Conservation (phyloP, 306 rosid species). For the Ceratonia siliqua region DNA sequence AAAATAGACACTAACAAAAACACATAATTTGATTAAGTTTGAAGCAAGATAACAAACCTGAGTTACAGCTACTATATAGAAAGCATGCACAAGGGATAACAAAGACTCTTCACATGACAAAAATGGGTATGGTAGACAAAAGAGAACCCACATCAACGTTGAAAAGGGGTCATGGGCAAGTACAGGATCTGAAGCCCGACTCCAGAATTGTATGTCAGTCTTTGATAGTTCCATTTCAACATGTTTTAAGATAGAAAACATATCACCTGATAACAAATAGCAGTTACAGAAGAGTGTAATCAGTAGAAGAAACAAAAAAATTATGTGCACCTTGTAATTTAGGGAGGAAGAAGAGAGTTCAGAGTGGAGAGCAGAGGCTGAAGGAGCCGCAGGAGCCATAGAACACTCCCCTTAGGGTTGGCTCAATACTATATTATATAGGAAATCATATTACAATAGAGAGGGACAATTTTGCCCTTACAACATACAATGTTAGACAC, state of each 20-base stretch:
- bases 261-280: constrained; percentile 53
- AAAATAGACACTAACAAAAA: constrained; percentile 24
- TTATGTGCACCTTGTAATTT: background rate
- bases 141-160: constrained; percentile 93
- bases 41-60: constrained; percentile 62
- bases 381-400: too few species aligned
- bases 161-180: constrained; percentile 86
- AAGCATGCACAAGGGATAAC: constrained; percentile 76
- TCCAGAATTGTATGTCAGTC: constrained; percentile 72
- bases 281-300: constrained; percentile 24
- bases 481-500: too few species aligned
- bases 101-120: constrained; percentile 80
- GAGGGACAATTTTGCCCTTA: too few species aligned
- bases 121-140: constrained; percentile 85
- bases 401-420: too few species aligned
- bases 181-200: constrained; percentile 79
- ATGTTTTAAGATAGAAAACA: constrained; percentile 56
- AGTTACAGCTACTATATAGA: constrained; percentile 76
- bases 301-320: constrained; percentile 11
- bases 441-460: too few species aligned
- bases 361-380: too few species aligned
- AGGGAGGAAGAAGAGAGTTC: too few species aligned
- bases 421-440: too few species aligned
- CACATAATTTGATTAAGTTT: constrained; percentile 14
- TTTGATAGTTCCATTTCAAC: constrained; percentile 47